Evolutionary conservation across 177 flowering plant genomes (phyloP), one percentile per base, ranked within the genome.

Genomic region (Vitis hybrid): DNA sequence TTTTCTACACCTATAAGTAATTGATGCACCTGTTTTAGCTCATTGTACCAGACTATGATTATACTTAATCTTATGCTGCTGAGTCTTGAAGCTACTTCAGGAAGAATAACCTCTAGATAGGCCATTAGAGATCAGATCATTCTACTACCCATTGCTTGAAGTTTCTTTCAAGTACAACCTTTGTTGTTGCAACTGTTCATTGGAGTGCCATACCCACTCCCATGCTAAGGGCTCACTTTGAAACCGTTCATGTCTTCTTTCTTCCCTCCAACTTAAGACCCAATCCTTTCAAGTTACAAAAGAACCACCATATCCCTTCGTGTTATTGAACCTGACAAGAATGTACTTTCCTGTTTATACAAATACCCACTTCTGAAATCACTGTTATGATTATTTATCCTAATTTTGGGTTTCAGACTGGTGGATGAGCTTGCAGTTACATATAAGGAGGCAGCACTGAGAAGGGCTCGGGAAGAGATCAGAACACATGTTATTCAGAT

Each of bases 401-500:
- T 21, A 15, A 48, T 61, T 11, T 62, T 72, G 70, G 46, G 54
- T 63, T 40, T 71, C 84, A 95, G 98, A 77, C 82, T 95, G 79
- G 88, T 90, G 58, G 96, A 92, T 72, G 96, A 95, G 73, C 94
- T 95, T 73, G 76, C 78, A 12, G 56, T 75, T 52, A 64, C 88
- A 56, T 85, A 88, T 70, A 93, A 90, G 81, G 93, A 93, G 76
- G 88, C 98, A 60, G 82, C 94, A 66, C 3, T 87, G 67, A 87
- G 78, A 76, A 84, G 66, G 52, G 82, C 77, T 52, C 85, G 91
- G 11, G 92, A 89, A 75, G 88, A 80, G 52, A 87, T 92, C 52
- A 85, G 97, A 68, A 46, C 72, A 21, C 77, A 74, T 46, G 57
- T 88, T 66, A 75, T 77, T 71, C 81, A 85, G 76, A 83, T 83